Base-by-base conservation (phyloP, 305 asterid genomes). In the Galium porrigens region DNA sequence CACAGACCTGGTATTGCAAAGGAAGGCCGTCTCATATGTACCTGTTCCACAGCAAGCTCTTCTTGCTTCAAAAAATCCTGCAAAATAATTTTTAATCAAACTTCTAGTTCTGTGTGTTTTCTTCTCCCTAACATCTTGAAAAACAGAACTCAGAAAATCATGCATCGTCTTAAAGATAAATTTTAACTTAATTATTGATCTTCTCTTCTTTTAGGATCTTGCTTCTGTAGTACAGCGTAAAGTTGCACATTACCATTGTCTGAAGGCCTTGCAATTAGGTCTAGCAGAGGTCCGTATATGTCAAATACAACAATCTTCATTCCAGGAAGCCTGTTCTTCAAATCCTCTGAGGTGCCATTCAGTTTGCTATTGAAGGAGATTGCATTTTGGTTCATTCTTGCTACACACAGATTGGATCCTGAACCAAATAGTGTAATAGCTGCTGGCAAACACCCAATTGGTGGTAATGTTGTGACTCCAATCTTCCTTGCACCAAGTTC, bases 41-140 rank as follows among this genome's bases (percentile, higher is more conserved):
- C 96, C 97, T 1, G 95, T 91, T 64, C 97, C 96, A 46, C 96
- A 85, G 60, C 96, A 91, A 52, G 83, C 95, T 77, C 72, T 91
- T 57, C 88, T 82, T 39, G 92, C 65, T 69, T 86, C 96, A 17
- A 79, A 81, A 56, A 91, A 88, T 61, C 95, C 96, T 88, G 79
- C 30, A 42, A 61, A 60, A 27, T 48, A 25, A 61, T 36, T 20
- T 6, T 62, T n/a, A 11, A 67, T 30, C 6, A 33, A 59, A 39
- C 17, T 52, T 18, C 65, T 27, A 17, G 55, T 57, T 22, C 30
- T 51, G 33, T 34, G 5, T 1, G 61, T 18, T 33, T 32, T 30
- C 17, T 5, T 30, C 20, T 63, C 36, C 32, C 1, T 15, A 8
- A n/a, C 30, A 30, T 27, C 36, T 3, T 17, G 14, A 57, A 30